Evolutionary conservation across 2,329 filamentous ascomycete species (phyloP), one percentile per base, ranked within the genome.

Genomic region (Fusarium guadeloupense): DNA sequence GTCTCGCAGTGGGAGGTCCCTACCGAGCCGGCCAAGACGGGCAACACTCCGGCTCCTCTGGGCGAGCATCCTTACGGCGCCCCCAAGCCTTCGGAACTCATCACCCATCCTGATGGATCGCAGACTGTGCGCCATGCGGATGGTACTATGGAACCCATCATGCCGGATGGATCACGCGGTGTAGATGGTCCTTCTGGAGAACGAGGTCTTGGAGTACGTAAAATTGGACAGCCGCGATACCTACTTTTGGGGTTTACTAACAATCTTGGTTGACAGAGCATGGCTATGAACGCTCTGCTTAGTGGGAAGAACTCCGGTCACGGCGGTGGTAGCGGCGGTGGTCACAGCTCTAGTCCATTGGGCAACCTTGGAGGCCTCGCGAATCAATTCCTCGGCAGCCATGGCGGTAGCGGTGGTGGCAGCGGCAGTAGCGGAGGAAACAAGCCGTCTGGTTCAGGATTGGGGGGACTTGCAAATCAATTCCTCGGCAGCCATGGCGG

Each of bases 1-100:
- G 81, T 85, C 31, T 90, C 88, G 61, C 88, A 91, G 75, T 91
- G 89, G 89, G 88, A 91, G n/a, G 82, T 84, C 26, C 89, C 89
- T 26, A 90, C 85, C 13, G 80, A 85, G 54, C 81, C 87, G 43
- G 87, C 84, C 8, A 86, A 85, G 38, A 82, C 84, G 19, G 85
- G 86, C 59, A 85, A 79, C 70, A 87, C 84, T 31, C 87, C 84
- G 39, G 83, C 78, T 59, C 81, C 81, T 53, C 78, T 74, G 47
- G 68, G 73, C 57, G 85, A 89, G 17, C 87, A 89, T 67, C 88
- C 87, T 6, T 90, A 88, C 74, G 85, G 85, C 54, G 77, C 80
- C 12, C 84, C 85, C 51, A 78, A 83, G 45, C 76, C 76, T 37
- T 76, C 78, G 47, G 78, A 86, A 72, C 76, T 87, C 64, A 87